Evolutionary conservation across 2,329 filamentous ascomycete species (phyloP).

Genomic region (Nigrograna mackinnonii): DNA sequence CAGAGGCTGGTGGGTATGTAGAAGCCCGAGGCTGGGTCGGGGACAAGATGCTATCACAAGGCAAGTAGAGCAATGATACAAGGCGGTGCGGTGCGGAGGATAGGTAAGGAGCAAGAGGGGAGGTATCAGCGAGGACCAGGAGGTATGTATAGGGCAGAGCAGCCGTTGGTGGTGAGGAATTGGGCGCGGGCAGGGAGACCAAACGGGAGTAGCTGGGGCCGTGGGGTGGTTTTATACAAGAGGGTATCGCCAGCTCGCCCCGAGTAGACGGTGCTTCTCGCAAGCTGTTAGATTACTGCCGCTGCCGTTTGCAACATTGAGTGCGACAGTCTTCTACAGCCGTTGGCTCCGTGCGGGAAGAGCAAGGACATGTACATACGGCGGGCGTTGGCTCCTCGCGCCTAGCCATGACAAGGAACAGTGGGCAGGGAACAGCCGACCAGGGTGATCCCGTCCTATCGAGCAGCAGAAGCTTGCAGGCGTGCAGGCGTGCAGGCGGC

Average conservation of each 20-base stretch:
- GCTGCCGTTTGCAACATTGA: slow-evolving; percentile 44
- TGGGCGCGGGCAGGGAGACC: slow-evolving; percentile 18
- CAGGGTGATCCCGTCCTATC: background rate
- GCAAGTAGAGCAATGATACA: background rate
- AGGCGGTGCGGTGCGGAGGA: no score
- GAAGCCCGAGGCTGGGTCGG: background rate
- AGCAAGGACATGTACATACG: slow-evolving; percentile 39
- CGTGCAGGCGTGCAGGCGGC: background rate
- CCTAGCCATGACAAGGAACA: no score
- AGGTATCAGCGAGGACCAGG: no score
- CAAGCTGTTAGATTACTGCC: slow-evolving; percentile 41
- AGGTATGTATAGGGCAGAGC: background rate
- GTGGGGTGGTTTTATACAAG: slow-evolving; percentile 41
- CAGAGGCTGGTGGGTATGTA: background rate
- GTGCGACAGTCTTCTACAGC: slow-evolving; percentile 38
- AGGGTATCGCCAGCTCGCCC: slow-evolving; percentile 32
- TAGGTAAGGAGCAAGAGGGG: no score
- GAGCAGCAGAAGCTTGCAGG: background rate
- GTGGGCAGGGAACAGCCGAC: background rate
- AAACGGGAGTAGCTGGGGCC: slow-evolving; percentile 27
- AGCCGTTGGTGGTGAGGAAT: slow-evolving; percentile 14
- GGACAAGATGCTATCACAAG: background rate
- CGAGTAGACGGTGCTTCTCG: slow-evolving; percentile 33
- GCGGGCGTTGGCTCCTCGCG: slow-evolving; percentile 11
- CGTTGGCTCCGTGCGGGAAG: slow-evolving; percentile 42